Conservation (phyloP, 257 asterid genomes). For the Scutellaria minor region DNA sequence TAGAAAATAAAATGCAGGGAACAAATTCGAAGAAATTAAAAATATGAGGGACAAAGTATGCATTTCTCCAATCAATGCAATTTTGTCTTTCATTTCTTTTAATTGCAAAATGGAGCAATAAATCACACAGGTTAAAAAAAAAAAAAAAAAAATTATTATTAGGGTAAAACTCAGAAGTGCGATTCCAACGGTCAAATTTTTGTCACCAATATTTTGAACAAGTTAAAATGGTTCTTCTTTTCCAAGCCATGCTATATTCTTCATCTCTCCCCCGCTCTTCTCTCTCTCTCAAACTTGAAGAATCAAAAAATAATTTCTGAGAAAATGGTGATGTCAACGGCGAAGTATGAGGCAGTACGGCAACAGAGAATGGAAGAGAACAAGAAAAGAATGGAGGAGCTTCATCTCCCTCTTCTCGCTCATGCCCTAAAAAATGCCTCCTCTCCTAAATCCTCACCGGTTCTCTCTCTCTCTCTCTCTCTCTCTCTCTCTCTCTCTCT, state of each 20-base stretch:
- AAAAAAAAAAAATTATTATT: not conserved
- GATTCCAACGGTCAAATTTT: slow-evolving; percentile 74
- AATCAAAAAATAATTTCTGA: not conserved
- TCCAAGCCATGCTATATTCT: not conserved
- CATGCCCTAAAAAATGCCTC: slow-evolving; percentile 61
- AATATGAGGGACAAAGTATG: too few species aligned
- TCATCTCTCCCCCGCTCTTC: not conserved
- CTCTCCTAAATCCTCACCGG: slow-evolving; percentile 84
- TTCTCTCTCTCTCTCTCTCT: slow-evolving; percentile 32
- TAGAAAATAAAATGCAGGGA: too few species aligned
- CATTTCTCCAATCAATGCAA: not conserved
- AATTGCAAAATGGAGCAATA: not conserved
- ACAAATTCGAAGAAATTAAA: too few species aligned
- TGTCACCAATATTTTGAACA: slow-evolving; percentile 32
- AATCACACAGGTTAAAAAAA: not conserved
- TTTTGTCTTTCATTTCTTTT: not conserved
- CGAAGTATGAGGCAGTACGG: slow-evolving; percentile 64
- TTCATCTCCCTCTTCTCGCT: slow-evolving; percentile 81
- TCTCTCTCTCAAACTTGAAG: not conserved
- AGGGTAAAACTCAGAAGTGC: slow-evolving; percentile 30
- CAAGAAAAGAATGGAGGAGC: slow-evolving; percentile 84
- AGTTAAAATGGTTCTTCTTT: not conserved
- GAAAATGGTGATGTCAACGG: slow-evolving; percentile 64
- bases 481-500: not conserved
- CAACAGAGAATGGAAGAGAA: slow-evolving; percentile 82